Conservation (phyloP, 1,139 yeast species). For the Yamadazyma mexicana region DNA sequence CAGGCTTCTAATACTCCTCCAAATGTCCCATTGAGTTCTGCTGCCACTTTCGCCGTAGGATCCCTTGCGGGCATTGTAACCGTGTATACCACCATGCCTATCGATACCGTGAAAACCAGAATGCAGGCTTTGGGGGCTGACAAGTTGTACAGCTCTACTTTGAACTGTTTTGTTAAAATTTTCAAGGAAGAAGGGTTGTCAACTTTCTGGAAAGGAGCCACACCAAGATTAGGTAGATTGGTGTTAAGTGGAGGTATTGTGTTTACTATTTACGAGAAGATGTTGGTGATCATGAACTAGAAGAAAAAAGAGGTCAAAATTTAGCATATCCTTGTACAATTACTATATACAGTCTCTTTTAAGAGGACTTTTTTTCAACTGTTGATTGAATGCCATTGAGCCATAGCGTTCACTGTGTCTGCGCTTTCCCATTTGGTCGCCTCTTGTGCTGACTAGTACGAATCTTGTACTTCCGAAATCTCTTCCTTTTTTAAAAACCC, state of each 20-base stretch:
- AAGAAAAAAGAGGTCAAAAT: not conserved
- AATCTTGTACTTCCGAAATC: too few relatives aligned
- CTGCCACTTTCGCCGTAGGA: constrained; percentile 84
- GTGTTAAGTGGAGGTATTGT: constrained; percentile 95
- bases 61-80: constrained; percentile 92
- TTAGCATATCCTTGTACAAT: constrained; percentile 2
- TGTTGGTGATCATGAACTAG: constrained; percentile 55
- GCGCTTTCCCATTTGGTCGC: not conserved
- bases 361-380: too few relatives aligned
- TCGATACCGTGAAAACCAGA: constrained; percentile 95
- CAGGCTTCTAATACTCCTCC: constrained; percentile 65
- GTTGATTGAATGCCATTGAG: too few relatives aligned
- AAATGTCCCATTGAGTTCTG: constrained; percentile 73
- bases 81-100: constrained; percentile 96
- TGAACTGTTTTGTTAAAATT: constrained; percentile 78
- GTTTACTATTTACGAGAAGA: constrained; percentile 90
- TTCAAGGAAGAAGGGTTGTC: constrained; percentile 86
- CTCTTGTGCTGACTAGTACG: too few relatives aligned
- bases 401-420: too few relatives aligned
- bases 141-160: constrained; percentile 66
- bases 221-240: constrained; percentile 91
- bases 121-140: constrained; percentile 93
- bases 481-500: too few relatives aligned
- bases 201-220: constrained; percentile 98
- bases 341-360: not conserved